Evolutionary conservation across 2,329 filamentous ascomycete species (phyloP).

Genomic region (Apiospora rasikravindrae): DNA sequence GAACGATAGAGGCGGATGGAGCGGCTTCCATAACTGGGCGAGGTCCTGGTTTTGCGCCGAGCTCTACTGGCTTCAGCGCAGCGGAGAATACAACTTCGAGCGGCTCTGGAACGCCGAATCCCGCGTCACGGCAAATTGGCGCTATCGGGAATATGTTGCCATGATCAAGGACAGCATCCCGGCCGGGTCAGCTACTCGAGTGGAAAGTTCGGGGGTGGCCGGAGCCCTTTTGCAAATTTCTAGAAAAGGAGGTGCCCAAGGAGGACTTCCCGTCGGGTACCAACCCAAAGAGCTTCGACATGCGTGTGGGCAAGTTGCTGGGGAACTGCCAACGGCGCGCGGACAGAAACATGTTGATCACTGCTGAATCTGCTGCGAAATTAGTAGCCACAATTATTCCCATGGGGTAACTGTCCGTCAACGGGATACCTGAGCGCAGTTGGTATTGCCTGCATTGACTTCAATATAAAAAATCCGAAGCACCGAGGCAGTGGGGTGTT

Average conservation of each 20-base stretch:
- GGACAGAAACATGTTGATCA: not conserved
- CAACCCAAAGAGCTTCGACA: not conserved
- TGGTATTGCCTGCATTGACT: not conserved
- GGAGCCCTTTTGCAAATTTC: not conserved
- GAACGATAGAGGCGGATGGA: not conserved
- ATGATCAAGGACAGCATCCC: not conserved
- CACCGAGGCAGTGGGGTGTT: not conserved
- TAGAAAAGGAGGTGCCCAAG: not conserved
- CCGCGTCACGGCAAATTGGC: not conserved
- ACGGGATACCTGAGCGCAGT: not conserved
- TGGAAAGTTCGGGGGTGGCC: not conserved
- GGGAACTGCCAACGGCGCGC: not conserved
- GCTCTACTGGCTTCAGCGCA: not conserved
- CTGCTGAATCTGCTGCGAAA: not conserved
- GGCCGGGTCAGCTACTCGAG: not conserved
- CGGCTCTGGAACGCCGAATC: not conserved
- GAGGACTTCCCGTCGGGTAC: constrained; percentile 12
- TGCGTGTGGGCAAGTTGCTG: not conserved
- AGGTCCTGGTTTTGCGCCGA: not conserved
- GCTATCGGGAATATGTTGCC: not conserved
- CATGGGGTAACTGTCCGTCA: not conserved
- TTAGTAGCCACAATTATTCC: too few species aligned
- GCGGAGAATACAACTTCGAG: not conserved
- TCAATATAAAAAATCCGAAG: not conserved
- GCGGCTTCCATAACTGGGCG: not conserved